phyloP scores from a whole-genome alignment of 495 filamentous ascomycete species.

The Penicillium herquei region DNA sequence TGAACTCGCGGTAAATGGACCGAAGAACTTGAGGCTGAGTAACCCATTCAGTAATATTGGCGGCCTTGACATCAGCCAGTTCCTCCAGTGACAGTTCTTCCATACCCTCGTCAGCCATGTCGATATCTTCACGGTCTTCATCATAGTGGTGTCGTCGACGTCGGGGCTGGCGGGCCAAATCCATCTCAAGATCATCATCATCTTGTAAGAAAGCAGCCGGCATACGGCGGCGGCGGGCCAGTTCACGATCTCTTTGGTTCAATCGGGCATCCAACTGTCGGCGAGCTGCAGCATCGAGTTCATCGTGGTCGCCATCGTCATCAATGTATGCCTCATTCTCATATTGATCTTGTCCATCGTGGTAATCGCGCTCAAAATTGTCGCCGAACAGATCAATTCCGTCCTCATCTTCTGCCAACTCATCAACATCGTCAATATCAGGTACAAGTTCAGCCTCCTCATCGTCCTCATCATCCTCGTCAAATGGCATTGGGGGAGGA shows the following conservation, averaged over 20 bases:
- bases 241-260: conserved; percentile 77
- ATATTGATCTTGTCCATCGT: conserved; percentile 62
- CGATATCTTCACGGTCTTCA: conserved; percentile 84
- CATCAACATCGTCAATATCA: conserved; percentile 91
- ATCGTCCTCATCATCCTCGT: conserved; percentile 70
- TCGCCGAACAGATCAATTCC: conserved; percentile 92
- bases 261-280: conserved; percentile 81
- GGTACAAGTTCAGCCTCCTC: conserved; percentile 67
- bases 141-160: conserved; percentile 84
- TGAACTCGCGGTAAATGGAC: conserved; percentile 94
- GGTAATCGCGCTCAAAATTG: conserved; percentile 85
- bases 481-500: conserved; percentile 55
- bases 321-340: conserved; percentile 67
- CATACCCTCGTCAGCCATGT: conserved; percentile 90
- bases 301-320: conserved; percentile 75
- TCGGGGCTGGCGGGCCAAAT: conserved; percentile 77
- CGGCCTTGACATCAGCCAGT: conserved; percentile 88
- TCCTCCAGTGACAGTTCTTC: conserved; percentile 92
- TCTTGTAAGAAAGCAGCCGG: conserved; percentile 83
- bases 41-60: conserved; percentile 92
- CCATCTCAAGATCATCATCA: conserved; percentile 81
- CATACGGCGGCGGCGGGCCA: conserved; percentile 70
- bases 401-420: conserved; percentile 92
- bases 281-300: conserved; percentile 64
- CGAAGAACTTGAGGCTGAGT: conserved; percentile 85